Evolutionary conservation across 352 stramenopile genomes (phyloP), one percentile per base, ranked within the genome.

Genomic region (Phytophthora citricola): DNA sequence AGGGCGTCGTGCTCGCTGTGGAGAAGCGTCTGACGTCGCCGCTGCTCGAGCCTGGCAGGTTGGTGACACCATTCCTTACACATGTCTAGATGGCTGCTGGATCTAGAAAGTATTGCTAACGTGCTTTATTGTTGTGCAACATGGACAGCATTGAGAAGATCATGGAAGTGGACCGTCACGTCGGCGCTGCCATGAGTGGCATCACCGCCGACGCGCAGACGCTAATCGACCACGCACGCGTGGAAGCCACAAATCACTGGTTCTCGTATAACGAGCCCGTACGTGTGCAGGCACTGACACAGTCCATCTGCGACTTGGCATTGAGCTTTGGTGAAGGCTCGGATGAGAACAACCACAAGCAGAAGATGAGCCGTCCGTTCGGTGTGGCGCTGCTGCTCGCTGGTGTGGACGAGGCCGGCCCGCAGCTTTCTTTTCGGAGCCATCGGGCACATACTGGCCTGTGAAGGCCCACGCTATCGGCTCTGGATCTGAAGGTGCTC

Each of bases 401-500:
- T 1, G 98, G 98, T 31, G 91, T 98, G 49, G 96, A 99, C 76
- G 94, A 98, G 59, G 79, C 96, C 20, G 87, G 94, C 5, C 95
- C 94, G 53, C 94, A 97, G 65, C 92, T 99, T 96, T 99, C 56
- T 99, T 97, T 77, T 99, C 86, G 29, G 98, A 99, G 78, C 98
- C 98, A 12, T 98, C 90, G 14, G 98, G 98, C 59, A 99, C 97
- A 44, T 99, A 99, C 81, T 96, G 98, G 53, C 87, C 95, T 52
- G 99, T 99, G 71, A 98, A 99, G 79, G 97, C 97, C 40, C 98
- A 99, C 73, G 97, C 98, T 32, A 99, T 99, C 64, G 98, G 98
- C 38, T 98, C 96, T 24, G 98, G 98, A 41, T 94, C 89, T 63
- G 97, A 99, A 83, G 97, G 97, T 12, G 98, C 98, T 39, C 94